phyloP scores from a whole-genome alignment of 352 stramenopile genomes.

The Phytopythium aichiense region DNA sequence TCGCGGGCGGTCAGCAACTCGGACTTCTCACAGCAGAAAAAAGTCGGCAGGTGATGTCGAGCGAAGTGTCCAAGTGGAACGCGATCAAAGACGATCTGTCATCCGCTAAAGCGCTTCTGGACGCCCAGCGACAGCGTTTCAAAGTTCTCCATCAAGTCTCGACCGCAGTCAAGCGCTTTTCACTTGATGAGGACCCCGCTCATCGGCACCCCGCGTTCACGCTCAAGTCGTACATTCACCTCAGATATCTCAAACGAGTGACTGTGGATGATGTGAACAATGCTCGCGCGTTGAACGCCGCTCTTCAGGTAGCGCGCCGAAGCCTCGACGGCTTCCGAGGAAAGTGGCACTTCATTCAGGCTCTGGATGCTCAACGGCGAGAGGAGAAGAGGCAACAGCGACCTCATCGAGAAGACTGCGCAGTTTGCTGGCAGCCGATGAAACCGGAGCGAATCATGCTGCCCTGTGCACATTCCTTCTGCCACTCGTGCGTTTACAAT shows the following conservation, averaged over 20 bases:
- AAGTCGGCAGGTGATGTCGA: neutral
- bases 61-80: constrained; percentile 27
- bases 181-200: neutral
- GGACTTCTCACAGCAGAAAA: neutral
- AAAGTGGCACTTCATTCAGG: neutral
- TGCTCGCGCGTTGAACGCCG: neutral
- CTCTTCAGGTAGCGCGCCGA: neutral
- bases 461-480: constrained; percentile 87
- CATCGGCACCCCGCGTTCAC: neutral
- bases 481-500: constrained; percentile 40
- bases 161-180: constrained; percentile 40
- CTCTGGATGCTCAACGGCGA: constrained; percentile 25
- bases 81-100: constrained; percentile 28
- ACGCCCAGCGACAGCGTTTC: constrained; percentile 61
- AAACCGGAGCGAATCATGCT: constrained; percentile 55
- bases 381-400: constrained; percentile 14
- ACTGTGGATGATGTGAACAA: neutral
- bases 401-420: constrained; percentile 27
- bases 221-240: neutral
- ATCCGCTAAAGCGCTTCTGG: constrained; percentile 26
- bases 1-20: neutral
- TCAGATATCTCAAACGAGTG: neutral
- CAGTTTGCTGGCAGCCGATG: constrained; percentile 77
- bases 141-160: constrained; percentile 61
- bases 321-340: neutral